A percentile compares a stretch with the other conserved stretches of the same genome.
Evolutionary conservation across 2,329 filamentous ascomycete genomes (phyloP).

Genomic region (Pestalotiopsis sp.): DNA sequence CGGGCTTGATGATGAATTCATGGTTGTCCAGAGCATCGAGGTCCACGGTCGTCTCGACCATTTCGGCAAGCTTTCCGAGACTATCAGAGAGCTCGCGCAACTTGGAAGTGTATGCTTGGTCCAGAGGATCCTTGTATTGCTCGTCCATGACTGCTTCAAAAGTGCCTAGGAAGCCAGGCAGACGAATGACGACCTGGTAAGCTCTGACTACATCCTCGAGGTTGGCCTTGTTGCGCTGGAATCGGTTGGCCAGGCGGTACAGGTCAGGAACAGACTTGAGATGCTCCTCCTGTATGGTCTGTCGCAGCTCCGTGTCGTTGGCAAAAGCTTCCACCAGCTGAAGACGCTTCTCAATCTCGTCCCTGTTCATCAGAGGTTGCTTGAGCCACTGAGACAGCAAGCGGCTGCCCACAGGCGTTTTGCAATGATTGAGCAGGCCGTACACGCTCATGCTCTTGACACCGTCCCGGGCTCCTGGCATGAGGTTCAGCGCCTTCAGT

Average conservation of each 20-base stretch:
- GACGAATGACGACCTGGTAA: slow-evolving; percentile 90
- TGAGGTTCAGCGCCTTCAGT: slow-evolving; percentile 90
- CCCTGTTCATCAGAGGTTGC: slow-evolving; percentile 90
- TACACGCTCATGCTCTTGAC: slow-evolving; percentile 98
- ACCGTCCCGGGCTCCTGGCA: slow-evolving; percentile 93
- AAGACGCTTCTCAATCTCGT: slow-evolving; percentile 87
- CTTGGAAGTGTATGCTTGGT: slow-evolving; percentile 84
- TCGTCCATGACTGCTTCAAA: slow-evolving; percentile 96
- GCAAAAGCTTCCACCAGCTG: slow-evolving; percentile 95
- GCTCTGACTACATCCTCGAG: slow-evolving; percentile 94
- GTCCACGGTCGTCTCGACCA: slow-evolving; percentile 98
- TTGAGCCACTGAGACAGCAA: slow-evolving; percentile 96
- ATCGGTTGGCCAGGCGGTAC: slow-evolving; percentile 90
- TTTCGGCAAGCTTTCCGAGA: slow-evolving; percentile 86
- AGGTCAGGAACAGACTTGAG: slow-evolving; percentile 90
- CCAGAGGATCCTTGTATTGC: slow-evolving; percentile 83
- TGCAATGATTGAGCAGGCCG: slow-evolving; percentile 94
- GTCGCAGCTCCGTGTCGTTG: slow-evolving; percentile 86
- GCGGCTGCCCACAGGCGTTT: slow-evolving; percentile 89
- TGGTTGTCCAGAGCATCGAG: slow-evolving; percentile 94
- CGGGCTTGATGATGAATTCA: slow-evolving; percentile 98
- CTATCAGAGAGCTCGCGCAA: slow-evolving; percentile 76
- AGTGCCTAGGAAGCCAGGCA: slow-evolving; percentile 87
- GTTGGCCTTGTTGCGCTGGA: slow-evolving; percentile 88
- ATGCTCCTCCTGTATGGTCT: slow-evolving; percentile 97